Percentiles rank a stretch among this genome's conserved stretches.
Conservation (phyloP, 2,329 filamentous ascomycete genomes). For the Ophiosphaerella korrae region DNA sequence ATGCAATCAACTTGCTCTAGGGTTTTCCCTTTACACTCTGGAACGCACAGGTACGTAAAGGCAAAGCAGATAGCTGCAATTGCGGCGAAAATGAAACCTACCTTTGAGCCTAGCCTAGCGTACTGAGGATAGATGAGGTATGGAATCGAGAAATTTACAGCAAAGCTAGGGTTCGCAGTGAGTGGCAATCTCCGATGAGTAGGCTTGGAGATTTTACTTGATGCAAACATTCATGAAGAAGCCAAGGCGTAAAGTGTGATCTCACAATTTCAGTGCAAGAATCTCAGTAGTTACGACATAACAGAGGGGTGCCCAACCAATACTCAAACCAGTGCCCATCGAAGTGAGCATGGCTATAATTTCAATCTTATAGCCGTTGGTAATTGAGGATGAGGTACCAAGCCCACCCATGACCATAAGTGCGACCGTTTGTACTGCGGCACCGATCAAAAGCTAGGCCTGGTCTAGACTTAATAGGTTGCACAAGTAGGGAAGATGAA, state of each 20-base stretch:
- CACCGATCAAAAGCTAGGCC: constrained; percentile 4
- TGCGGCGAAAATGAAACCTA: constrained; percentile 4
- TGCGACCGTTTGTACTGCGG: constrained; percentile 3
- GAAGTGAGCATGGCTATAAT: constrained; percentile 2
- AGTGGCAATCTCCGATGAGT: neutral
- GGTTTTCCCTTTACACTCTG: constrained; percentile 6
- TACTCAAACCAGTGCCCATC: constrained; percentile 3
- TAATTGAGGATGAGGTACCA: neutral
- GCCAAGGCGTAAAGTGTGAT: constrained; percentile 4
- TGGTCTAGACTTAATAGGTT: neutral
- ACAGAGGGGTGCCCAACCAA: constrained; percentile 4
- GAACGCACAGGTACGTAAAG: constrained; percentile 4
- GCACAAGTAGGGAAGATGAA: too few species aligned
- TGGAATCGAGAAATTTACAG: constrained; percentile 7
- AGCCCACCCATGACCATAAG: constrained; percentile 5
- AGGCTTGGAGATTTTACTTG: constrained; percentile 1
- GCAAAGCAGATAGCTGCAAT: constrained; percentile 2
- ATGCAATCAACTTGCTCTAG: constrained; percentile 4
- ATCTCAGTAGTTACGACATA: constrained; percentile 7
- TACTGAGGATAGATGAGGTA: constrained; percentile 4
- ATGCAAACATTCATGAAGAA: constrained; percentile 6
- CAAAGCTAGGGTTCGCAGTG: constrained; percentile 1
- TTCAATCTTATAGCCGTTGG: neutral
- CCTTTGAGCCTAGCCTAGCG: constrained; percentile 2
- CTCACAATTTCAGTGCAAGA: constrained; percentile 2